These are phyloP conservation scores for Drechslera avenae DNA, from an alignment of 2,329 filamentous ascomycete species.

Conservation along the genomic window DNA sequence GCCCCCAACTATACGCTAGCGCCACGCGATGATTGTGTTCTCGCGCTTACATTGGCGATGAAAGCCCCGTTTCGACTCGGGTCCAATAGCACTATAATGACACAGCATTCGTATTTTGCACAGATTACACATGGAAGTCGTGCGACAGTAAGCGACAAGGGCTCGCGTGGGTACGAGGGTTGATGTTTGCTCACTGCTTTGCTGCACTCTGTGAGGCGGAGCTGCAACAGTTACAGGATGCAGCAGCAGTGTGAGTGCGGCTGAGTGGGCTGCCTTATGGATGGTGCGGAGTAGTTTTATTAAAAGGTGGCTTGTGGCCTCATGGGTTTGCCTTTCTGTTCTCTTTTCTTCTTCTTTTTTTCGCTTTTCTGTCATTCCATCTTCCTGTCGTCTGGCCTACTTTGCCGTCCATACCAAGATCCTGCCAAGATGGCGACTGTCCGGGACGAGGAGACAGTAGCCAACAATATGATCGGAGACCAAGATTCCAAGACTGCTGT, in stretches of 20 bases:
- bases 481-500: too few species aligned
- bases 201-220: constrained; percentile 16
- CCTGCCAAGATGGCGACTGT: not conserved
- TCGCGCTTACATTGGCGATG: constrained; percentile 2
- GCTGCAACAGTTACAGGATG: constrained; percentile 2
- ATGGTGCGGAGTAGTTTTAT: not conserved
- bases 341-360: not conserved
- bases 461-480: too few species aligned
- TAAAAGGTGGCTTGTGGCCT: not conserved
- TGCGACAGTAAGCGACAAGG: constrained; percentile 17
- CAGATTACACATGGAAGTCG: not conserved
- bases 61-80: not conserved
- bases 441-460: too few species aligned
- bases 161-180: constrained; percentile 8
- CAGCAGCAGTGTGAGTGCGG: constrained; percentile 5
- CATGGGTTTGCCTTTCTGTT: not conserved
- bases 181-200: not conserved
- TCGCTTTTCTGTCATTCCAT: not conserved
- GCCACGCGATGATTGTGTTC: not conserved
- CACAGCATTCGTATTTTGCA: not conserved
- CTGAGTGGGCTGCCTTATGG: constrained; percentile 12
- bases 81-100: constrained; percentile 6
- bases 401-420: not conserved
- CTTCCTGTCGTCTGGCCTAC: not conserved
- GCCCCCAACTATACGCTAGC: constrained; percentile 8